A percentile compares a stretch with the other conserved stretches of the same genome.
phyloP scores from a whole-genome alignment of 495 filamentous ascomycete genomes.

The Talaromyces thailandensis region DNA sequence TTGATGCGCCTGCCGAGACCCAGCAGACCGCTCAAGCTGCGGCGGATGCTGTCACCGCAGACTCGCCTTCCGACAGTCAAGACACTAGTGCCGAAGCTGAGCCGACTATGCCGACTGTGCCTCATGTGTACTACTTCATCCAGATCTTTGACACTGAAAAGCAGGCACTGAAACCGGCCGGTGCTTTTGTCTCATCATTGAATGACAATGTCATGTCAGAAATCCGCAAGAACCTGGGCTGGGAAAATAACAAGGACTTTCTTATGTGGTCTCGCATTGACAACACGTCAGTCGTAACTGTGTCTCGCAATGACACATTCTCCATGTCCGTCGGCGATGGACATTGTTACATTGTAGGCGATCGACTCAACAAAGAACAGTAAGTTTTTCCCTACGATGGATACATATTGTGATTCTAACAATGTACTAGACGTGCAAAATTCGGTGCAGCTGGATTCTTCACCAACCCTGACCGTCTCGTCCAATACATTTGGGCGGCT shows the following conservation, averaged over 20 bases:
- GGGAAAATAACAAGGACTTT: conserved; percentile 30
- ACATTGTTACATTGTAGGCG: conserved; percentile 34
- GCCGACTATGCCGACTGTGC: conserved; percentile 10
- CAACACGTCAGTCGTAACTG: conserved; percentile 27
- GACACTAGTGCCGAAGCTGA: neutral
- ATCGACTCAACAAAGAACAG: conserved; percentile 33
- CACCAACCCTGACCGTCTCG: conserved; percentile 33
- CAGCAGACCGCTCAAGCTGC: neutral
- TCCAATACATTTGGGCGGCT: conserved; percentile 37
- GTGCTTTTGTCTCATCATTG: conserved; percentile 34
- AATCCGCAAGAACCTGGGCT: conserved; percentile 30
- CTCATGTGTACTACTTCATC: conserved; percentile 40
- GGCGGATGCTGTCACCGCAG: conserved; percentile 12
- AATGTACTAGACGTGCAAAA: conserved; percentile 19
- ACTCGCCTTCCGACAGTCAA: conserved; percentile 7
- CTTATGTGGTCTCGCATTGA: conserved; percentile 37
- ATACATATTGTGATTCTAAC: neutral
- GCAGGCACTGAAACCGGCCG: conserved; percentile 44
- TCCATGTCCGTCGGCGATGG: conserved; percentile 30
- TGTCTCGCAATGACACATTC: conserved; percentile 33
- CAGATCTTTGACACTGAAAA: conserved; percentile 42
- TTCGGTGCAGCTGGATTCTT: conserved; percentile 33
- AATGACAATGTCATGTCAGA: conserved; percentile 37
- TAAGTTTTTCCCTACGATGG: conserved; percentile 8
- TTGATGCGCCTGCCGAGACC: neutral